Evolutionary conservation across 352 stramenopile species (phyloP), one percentile per base, ranked within the genome.

Genomic region (Saprolegnia parasitica): DNA sequence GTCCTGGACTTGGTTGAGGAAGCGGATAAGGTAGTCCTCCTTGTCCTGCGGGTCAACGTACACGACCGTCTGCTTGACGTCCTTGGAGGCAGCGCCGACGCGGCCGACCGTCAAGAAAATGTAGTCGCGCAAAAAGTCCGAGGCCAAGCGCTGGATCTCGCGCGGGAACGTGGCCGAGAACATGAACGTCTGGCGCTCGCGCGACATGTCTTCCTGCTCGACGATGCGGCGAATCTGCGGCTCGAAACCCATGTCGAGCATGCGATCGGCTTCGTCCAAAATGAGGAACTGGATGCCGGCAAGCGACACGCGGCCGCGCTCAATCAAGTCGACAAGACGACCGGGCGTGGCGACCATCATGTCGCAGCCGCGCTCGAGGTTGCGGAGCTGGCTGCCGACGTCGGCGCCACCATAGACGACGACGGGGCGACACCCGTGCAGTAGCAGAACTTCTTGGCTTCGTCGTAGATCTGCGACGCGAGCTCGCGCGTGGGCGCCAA

Each of bases 201-300:
- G 84, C 5, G 96, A 93, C 96, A 99, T 98, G 74, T 97, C 95
- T 72, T 98, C 90, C 77, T 98, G 88, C 83, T 99, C 92, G 23
- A 99, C 97, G 75, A 99, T 99, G 54, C 93, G 86, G 72, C 96
- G 93, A 76, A 99, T 99, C 81, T 99, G 95, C 21, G 96, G 96
- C 78, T 99, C 97, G 75, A 99, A 99, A 76, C 97, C 98, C 97
- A 99, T 99, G 73, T 99, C 97, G 29, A 99, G 84, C 97, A 99
- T 99, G 73, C 97, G 88, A 82, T 99, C 98, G 61, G 96, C 96
- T 78, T 99, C 98, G 76, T 99, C 98, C n/a, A 99, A 83, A 65
- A 99, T 93, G 37, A 99, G 74, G 79, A 99, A 92, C 18, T 86
- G 87, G 57, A 98, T 98, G 68, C 75, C 83, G 4, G 77, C 71